These are phyloP conservation scores for Gillenia trifoliata DNA, from an alignment of 306 rosid species.

Conservation along the genomic window DNA sequence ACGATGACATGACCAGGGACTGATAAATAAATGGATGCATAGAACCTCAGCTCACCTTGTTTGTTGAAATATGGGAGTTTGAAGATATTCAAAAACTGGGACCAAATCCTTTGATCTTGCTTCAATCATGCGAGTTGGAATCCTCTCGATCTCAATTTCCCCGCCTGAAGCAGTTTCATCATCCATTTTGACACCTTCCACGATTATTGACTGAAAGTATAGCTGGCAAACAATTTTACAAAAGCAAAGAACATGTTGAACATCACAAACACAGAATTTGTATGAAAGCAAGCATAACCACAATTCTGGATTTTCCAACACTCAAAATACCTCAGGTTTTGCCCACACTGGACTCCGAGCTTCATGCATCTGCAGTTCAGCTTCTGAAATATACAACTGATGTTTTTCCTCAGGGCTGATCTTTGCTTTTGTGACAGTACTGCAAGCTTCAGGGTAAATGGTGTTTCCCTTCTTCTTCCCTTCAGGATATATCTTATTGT, in stretches of 20 bases:
- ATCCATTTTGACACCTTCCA: conserved; percentile 44
- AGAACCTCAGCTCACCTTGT: conserved; percentile 43
- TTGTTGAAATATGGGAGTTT: conserved; percentile 42
- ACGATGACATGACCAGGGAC: background rate
- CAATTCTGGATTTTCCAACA: background rate
- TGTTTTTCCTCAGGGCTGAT: conserved; percentile 48
- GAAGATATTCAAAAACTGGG: conserved; percentile 70
- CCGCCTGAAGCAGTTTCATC: conserved; percentile 48
- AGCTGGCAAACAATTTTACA: conserved; percentile 48
- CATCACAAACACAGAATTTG: conserved; percentile 7
- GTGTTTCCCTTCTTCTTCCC: conserved; percentile 40
- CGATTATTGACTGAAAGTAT: conserved; percentile 62
- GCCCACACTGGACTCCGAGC: conserved; percentile 66
- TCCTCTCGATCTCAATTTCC: conserved; percentile 76
- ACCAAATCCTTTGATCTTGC: conserved; percentile 72
- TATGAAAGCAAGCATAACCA: background rate
- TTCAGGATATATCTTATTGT: conserved; percentile 57
- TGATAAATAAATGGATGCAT: conserved; percentile 10
- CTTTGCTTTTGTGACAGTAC: conserved; percentile 36
- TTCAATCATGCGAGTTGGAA: conserved; percentile 60
- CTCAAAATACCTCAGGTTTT: conserved; percentile 62
- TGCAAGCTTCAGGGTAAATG: conserved; percentile 36
- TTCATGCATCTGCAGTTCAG: conserved; percentile 88
- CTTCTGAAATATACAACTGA: conserved; percentile 89
- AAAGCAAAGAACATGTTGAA: conserved; percentile 6